These are phyloP conservation scores for Leersia perrieri DNA, from an alignment of 176 grass and related monocot species.

Conservation along the genomic window DNA sequence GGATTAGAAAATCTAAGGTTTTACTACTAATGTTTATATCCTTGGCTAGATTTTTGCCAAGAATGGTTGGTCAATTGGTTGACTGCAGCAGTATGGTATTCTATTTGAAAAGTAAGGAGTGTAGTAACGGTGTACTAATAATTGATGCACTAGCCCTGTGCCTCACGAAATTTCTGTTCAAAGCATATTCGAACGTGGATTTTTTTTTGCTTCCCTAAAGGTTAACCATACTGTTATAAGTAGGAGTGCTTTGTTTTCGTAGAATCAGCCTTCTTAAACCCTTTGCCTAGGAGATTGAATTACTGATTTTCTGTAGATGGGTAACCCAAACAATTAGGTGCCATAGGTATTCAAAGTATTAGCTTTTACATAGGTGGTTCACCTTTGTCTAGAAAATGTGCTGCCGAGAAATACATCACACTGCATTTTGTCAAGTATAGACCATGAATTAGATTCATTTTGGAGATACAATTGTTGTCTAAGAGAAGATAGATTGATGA, in stretches of 20 bases:
- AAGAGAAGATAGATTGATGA: background rate
- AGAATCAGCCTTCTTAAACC: background rate
- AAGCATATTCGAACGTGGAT: background rate
- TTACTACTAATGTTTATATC: background rate
- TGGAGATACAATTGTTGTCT: too few relatives aligned
- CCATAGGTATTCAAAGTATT: background rate
- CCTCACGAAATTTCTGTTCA: background rate
- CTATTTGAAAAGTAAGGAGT: background rate
- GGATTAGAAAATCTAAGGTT: background rate
- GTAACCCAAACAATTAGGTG: background rate
- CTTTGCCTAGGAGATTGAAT: background rate
- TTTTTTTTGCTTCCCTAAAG: background rate
- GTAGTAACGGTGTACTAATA: background rate
- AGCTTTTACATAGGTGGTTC: background rate
- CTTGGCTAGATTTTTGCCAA: background rate
- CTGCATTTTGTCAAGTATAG: background rate
- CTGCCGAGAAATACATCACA: background rate
- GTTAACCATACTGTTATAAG: slow-evolving; percentile 12
- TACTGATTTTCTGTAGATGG: background rate
- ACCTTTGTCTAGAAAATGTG: background rate
- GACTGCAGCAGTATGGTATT: background rate
- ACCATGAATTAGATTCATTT: too few relatives aligned
- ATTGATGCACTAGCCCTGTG: background rate
- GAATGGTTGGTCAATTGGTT: background rate
- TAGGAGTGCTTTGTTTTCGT: background rate